Base-by-base conservation (phyloP, 2,329 filamentous ascomycete species). In the Zalaria sp. region DNA sequence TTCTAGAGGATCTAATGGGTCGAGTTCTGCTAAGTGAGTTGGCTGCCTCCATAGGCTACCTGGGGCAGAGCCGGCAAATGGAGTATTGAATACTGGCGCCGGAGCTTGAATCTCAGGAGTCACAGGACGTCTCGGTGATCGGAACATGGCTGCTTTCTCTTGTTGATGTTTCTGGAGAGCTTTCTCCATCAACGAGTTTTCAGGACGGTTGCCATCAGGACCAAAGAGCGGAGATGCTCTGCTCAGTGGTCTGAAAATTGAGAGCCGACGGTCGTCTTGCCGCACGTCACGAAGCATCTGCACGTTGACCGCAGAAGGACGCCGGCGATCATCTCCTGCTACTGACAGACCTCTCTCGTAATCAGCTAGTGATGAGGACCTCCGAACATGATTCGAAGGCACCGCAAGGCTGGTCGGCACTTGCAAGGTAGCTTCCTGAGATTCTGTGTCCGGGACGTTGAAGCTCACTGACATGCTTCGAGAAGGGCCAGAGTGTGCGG, bases 91-190 rank as follows among this genome's bases (percentile, higher is more conserved):
- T 27, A 49, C 26, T 10, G 49, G 47, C n/a, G 31, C 38, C 10
- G 32, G 18, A 7, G 25, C 25, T 28, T 25, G 5, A n/a, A 9
- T 11, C 3, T 32, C 38, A 5, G 28, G 8, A 5, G 42, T 37
- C 25, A 50, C 47, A 8, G 46, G 43, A n/a, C 47, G 50, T 39
- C 57, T 58, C 11, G 47, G 44, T 3, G 52, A 52, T 4, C 53
- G 53, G 32, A 58, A 57, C 27, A 60, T 38, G 5, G 56, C 54
- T 4, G 46, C 47, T 38, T 59, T 59, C 37, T 59, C 57, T 11
- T 50, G 46, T 38, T 57, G 49, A 41, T 58, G 53, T 38, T 51
- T 48, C 31, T 54, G 49, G 35, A 59, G 45, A 3, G 57, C 57
- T 38, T 55, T 52, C 10, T 53, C 52, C 55, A 59, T 59, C 34